A percentile compares a stretch with the other conserved stretches of the same genome.
These are phyloP conservation scores for Ceratocystis lukuohia DNA, from an alignment of 2,329 filamentous ascomycete species.

Conservation along the genomic window DNA sequence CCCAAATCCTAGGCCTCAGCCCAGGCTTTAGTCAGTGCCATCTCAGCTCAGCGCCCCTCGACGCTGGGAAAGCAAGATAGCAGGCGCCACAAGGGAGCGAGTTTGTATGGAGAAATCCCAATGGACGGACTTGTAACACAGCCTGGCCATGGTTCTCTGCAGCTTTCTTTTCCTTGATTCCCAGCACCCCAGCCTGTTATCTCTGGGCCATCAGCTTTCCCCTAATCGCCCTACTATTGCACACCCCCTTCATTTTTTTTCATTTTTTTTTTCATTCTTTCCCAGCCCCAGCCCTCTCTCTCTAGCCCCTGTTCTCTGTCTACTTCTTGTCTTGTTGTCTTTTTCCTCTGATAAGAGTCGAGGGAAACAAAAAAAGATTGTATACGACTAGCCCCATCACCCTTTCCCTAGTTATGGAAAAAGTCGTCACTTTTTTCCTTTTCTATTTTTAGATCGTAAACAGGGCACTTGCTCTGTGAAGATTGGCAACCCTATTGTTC, in stretches of 20 bases:
- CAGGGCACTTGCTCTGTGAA: not conserved
- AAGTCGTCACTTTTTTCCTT: not conserved
- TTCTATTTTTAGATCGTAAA: constrained; percentile 4
- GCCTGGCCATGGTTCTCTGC: not conserved
- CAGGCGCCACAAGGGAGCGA: not conserved
- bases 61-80: not conserved
- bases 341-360: not conserved
- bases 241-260: not conserved
- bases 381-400: too few relatives aligned
- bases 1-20: not conserved
- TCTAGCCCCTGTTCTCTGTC: not conserved
- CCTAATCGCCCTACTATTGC: not conserved
- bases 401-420: not conserved
- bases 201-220: too few relatives aligned
- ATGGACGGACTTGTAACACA: not conserved
- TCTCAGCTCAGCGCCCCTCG: not conserved
- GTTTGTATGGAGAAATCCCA: not conserved
- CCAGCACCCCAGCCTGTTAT: too few relatives aligned
- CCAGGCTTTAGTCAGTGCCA: not conserved
- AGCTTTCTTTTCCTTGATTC: not conserved
- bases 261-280: not conserved
- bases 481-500: constrained; percentile 8
- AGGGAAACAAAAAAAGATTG: not conserved
- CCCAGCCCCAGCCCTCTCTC: not conserved
- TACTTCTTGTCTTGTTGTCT: not conserved